Evolutionary conservation across 345 rosid genomes (phyloP).

Genomic region (Cochlearia excelsa): DNA sequence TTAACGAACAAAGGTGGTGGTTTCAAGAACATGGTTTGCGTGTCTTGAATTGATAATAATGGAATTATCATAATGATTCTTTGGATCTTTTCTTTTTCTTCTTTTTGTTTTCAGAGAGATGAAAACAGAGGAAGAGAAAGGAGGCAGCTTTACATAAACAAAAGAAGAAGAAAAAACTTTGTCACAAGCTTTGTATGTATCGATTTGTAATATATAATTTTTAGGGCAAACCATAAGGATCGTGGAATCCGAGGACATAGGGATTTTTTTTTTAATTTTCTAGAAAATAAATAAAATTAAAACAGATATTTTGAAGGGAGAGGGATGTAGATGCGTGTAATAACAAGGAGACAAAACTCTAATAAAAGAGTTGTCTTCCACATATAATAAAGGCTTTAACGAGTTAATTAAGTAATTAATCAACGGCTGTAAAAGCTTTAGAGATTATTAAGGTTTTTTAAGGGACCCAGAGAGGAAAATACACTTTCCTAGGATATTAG

Average conservation of each 20-base stretch:
- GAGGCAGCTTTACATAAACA: slow-evolving; percentile 8
- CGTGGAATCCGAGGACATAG: slow-evolving; percentile 23
- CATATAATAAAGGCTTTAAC: slow-evolving; percentile 14
- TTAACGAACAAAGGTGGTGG: slow-evolving; percentile 1
- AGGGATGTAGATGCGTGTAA: slow-evolving; percentile 28
- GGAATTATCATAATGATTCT: slow-evolving; percentile 26
- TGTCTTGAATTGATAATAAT: slow-evolving; percentile 26
- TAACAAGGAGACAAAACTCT: slow-evolving; percentile 24
- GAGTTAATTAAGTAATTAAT: slow-evolving; percentile 3
- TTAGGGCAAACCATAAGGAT: slow-evolving; percentile 23
- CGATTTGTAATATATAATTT: slow-evolving; percentile 20
- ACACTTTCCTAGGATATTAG: slow-evolving; percentile 23
- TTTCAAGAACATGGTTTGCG: slow-evolving; percentile 25
- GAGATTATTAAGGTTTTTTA: slow-evolving; percentile 4
- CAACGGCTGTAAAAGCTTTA: slow-evolving; percentile 8
- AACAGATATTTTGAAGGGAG: slow-evolving; percentile 22
- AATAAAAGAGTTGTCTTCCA: slow-evolving; percentile 21
- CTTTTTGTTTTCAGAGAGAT: slow-evolving; percentile 8
- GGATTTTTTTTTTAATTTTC: too few relatives aligned
- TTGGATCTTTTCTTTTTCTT: neutral
- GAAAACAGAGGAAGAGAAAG: slow-evolving; percentile 3
- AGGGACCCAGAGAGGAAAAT: slow-evolving; percentile 8
- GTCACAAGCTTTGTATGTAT: slow-evolving; percentile 27
- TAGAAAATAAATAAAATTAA: neutral
- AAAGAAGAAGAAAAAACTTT: neutral